These are phyloP conservation scores for Trichoderma aggressivum DNA, from an alignment of 2,329 filamentous ascomycete genomes.

Conservation along the genomic window DNA sequence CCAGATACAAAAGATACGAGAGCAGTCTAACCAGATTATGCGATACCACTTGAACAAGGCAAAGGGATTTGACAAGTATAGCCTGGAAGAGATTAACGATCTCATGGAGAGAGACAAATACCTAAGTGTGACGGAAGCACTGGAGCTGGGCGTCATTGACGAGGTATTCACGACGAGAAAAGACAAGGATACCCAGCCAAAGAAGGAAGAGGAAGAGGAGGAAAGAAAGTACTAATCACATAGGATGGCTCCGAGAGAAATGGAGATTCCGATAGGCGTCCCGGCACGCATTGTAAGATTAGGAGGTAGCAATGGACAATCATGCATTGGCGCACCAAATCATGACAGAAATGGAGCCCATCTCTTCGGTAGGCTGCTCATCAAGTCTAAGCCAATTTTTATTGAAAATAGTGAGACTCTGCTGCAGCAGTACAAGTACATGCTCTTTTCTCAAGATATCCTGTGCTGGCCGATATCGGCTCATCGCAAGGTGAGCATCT, in stretches of 20 bases:
- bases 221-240: constrained; percentile 9
- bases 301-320: not conserved
- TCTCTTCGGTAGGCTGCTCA: not conserved
- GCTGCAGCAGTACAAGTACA: not conserved
- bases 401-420: not conserved
- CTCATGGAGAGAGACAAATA: constrained; percentile 98
- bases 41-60: constrained; percentile 76
- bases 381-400: not conserved
- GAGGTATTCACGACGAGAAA: constrained; percentile 71
- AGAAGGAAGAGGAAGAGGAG: constrained; percentile 14
- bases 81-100: constrained; percentile 79
- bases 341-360: not conserved
- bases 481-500: not conserved
- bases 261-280: not conserved
- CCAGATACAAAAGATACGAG: constrained; percentile 84
- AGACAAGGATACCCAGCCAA: constrained; percentile 35
- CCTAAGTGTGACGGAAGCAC: constrained; percentile 81
- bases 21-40: constrained; percentile 88
- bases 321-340: not conserved
- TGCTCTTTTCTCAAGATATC: not conserved
- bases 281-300: not conserved
- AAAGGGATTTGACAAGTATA: constrained; percentile 71
- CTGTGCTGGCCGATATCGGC: constrained; percentile 12
- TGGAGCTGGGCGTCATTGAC: constrained; percentile 88
- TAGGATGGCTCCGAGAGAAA: too few relatives aligned